These are phyloP conservation scores for Backusella liffmaniae DNA, from an alignment of 192 early-diverging fungal genomes.

Conservation along the genomic window DNA sequence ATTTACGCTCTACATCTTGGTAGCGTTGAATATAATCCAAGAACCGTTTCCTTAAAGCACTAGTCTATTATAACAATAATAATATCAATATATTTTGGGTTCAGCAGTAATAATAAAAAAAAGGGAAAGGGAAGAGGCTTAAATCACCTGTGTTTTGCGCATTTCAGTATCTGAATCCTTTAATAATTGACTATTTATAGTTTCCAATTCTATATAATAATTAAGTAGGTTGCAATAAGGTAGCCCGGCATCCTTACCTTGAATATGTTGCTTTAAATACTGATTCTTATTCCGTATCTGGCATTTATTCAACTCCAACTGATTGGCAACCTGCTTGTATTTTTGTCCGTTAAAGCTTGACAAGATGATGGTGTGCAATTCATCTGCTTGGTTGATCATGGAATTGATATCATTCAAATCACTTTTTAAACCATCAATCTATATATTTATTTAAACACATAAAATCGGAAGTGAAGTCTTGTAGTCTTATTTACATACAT, in stretches of 20 bases:
- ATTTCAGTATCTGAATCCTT: constrained; percentile 14
- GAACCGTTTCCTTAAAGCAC: constrained; percentile 51
- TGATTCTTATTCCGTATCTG: not conserved
- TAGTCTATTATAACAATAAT: not conserved
- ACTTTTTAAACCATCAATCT: not conserved
- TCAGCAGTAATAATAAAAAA: too few relatives aligned
- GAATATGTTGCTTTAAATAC: not conserved
- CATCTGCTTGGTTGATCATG: not conserved
- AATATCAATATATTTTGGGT: not conserved
- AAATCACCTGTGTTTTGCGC: constrained; percentile 7
- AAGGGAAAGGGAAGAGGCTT: too few relatives aligned
- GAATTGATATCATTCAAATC: not conserved
- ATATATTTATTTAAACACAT: not conserved
- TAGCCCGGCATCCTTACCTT: not conserved
- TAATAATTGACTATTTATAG: not conserved
- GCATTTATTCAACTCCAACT: not conserved
- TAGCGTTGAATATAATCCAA: constrained; percentile 66
- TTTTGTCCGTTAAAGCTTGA: not conserved
- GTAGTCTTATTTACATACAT: not conserved
- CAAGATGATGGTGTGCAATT: not conserved
- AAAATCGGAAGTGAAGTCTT: not conserved
- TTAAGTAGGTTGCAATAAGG: too few relatives aligned
- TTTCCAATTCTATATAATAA: not conserved
- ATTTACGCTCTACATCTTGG: constrained; percentile 69
- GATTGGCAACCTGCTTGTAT: not conserved